These are phyloP conservation scores for Rubus idaeus DNA, from an alignment of 306 rosid species.

Conservation along the genomic window DNA sequence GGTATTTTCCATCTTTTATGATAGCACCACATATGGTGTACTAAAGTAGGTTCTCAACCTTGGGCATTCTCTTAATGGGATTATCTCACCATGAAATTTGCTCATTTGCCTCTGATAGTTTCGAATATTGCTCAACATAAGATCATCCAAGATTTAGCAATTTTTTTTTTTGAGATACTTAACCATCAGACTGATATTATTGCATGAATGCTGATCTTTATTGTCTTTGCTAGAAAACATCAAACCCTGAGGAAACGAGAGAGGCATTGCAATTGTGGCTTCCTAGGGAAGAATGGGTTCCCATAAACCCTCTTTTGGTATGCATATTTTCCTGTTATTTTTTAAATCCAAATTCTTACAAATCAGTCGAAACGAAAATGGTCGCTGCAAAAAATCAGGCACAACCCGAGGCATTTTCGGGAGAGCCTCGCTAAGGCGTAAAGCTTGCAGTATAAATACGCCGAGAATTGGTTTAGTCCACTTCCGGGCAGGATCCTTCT, in stretches of 20 bases:
- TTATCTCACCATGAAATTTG: not conserved
- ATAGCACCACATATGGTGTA: slow-evolving; percentile 16
- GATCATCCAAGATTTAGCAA: not conserved
- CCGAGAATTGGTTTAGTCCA: no score
- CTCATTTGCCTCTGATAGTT: not conserved
- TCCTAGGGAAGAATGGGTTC: slow-evolving; percentile 91
- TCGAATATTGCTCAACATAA: not conserved
- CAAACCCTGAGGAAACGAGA: slow-evolving; percentile 84
- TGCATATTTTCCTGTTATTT: slow-evolving; percentile 11
- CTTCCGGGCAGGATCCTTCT: no score
- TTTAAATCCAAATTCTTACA: not conserved
- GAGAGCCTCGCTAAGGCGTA: no score
- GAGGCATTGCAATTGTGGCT: slow-evolving; percentile 79
- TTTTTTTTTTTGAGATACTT: not conserved
- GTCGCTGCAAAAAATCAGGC: not conserved
- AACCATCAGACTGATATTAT: not conserved
- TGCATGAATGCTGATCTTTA: slow-evolving; percentile 23
- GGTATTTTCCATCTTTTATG: slow-evolving; percentile 40
- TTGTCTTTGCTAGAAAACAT: slow-evolving; percentile 60
- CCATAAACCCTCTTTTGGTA: slow-evolving; percentile 93
- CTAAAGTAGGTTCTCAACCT: not conserved
- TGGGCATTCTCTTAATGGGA: not conserved
- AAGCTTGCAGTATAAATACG: no score
- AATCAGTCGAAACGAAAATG: not conserved
- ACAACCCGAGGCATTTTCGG: no score